phyloP scores from a whole-genome alignment of 1,284 basidiomycete genomes.

The Earliella scabrosa region DNA sequence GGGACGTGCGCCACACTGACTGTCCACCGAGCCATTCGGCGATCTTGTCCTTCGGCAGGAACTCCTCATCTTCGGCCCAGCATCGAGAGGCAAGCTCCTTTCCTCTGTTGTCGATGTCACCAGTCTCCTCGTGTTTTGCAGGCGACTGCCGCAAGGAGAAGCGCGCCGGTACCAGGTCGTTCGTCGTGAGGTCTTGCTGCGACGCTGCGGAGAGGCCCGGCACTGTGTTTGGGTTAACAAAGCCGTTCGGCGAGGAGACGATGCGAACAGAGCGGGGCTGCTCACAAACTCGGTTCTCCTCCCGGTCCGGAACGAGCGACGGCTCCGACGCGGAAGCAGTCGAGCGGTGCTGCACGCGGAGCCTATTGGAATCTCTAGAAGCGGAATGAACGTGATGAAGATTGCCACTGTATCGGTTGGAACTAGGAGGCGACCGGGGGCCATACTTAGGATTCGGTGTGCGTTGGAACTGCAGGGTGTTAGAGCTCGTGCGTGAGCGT shows the following conservation, averaged over 20 bases:
- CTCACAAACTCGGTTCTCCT: slow-evolving; percentile 53
- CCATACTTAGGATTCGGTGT: slow-evolving; percentile 37
- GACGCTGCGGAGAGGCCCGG: slow-evolving; percentile 42
- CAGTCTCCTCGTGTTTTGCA: slow-evolving; percentile 50
- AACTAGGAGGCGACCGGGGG: slow-evolving; percentile 38
- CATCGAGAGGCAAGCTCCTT: slow-evolving; percentile 79
- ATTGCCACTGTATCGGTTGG: slow-evolving; percentile 25
- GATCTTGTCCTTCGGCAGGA: slow-evolving; percentile 88
- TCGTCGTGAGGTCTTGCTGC: slow-evolving; percentile 56
- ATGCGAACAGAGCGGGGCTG: slow-evolving; percentile 24
- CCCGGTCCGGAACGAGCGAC: slow-evolving; percentile 60
- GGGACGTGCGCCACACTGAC: slow-evolving; percentile 51
- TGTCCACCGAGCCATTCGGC: slow-evolving; percentile 94
- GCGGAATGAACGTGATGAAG: slow-evolving; percentile 36
- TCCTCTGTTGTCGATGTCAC: slow-evolving; percentile 67
- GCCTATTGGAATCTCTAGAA: slow-evolving; percentile 51
- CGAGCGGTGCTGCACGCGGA: slow-evolving; percentile 67
- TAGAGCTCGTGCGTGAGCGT: slow-evolving; percentile 43
- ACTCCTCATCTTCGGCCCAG: slow-evolving; percentile 87
- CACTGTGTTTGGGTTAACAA: slow-evolving; percentile 26
- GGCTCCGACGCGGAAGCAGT: slow-evolving; percentile 80
- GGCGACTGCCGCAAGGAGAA: slow-evolving; percentile 50
- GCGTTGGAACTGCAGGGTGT: slow-evolving; percentile 21
- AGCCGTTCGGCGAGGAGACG: slow-evolving; percentile 19
- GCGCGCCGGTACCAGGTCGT: slow-evolving; percentile 47